Evolutionary conservation across 2,329 filamentous ascomycete species (phyloP).

Genomic region (Pestalotiopsis sp.): DNA sequence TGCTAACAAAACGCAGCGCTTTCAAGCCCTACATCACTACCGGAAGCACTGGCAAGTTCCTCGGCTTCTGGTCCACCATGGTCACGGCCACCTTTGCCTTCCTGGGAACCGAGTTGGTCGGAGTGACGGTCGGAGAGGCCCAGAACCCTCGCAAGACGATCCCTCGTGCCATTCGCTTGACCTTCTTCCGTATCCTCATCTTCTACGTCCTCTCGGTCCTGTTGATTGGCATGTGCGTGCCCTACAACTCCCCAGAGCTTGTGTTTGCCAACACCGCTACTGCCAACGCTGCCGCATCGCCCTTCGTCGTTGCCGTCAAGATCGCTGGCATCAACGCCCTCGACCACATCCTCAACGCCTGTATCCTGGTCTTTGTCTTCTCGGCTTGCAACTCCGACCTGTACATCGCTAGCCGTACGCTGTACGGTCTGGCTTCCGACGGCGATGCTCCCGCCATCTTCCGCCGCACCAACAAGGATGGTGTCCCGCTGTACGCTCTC

Average conservation of each 20-base stretch:
- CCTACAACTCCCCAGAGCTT: constrained; percentile 67
- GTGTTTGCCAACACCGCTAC: constrained; percentile 54
- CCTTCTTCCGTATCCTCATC: constrained; percentile 80
- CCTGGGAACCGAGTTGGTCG: constrained; percentile 75
- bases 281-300: constrained; percentile 63
- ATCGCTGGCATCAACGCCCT: constrained; percentile 65
- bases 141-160: constrained; percentile 79
- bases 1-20: constrained; percentile 35
- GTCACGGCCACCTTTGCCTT: constrained; percentile 81
- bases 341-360: constrained; percentile 72
- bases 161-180: constrained; percentile 77
- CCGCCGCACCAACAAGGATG: constrained; percentile 69
- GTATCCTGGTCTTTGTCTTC: constrained; percentile 77
- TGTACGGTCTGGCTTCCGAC: constrained; percentile 74
- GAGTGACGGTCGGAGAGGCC: constrained; percentile 78
- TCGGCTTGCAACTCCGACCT: constrained; percentile 77
- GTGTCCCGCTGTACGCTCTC: constrained; percentile 71
- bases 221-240: constrained; percentile 76
- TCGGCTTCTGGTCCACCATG: constrained; percentile 71
- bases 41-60: constrained; percentile 54
- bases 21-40: constrained; percentile 51
- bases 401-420: constrained; percentile 74
- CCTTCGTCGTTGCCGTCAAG: constrained; percentile 75
- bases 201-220: constrained; percentile 79
- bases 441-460: constrained; percentile 74